Base-by-base conservation (phyloP, 2,329 filamentous ascomycete species). In the Rhinocladiella similis region DNA sequence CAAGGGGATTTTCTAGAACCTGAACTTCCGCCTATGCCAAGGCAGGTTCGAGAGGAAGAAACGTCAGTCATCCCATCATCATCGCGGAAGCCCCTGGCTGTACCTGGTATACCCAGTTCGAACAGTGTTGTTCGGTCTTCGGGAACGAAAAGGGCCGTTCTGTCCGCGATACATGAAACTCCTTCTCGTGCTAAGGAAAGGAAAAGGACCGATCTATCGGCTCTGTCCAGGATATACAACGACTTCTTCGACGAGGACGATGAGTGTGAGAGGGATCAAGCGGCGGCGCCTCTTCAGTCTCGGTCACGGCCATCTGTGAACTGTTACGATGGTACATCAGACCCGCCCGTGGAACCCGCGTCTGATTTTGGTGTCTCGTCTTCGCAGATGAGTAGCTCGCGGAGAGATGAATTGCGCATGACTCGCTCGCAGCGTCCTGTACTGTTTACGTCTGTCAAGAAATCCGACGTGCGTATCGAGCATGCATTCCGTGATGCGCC, bases 141-240 rank as follows among this genome's bases (percentile, higher is more conserved):
- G 39, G 50, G 54, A 19, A 64, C 46, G 33, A 65, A 63, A 56
- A 50, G 56, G 47, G 62, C 62, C 18, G 62, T 64, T 19, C 38
- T 65, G 5, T 27, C 68, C 61, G 47, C 69, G 63, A 27, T 68
- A 22, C 69, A 75, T 46, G 74, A 75, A 57, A 77, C 75, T 1
- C 75, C 75, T 1, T 70, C 72, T 2, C 69, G 71, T 5, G 71
- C 70, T 3, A 56, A 68, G 10, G 59, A 67, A 2, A 70, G 66
- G 36, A 59, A 61, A 47, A 62, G 54, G 1, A 57, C 61, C 5
- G 55, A 63, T 41, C 55, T 63, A 12, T 35, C 64, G 46, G 55
- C 49, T 19, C 33, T 65, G 47, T 35, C 48, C 19, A 12, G 14
- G 5, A 25, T 39, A 13, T 22, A 20, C 5, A 5, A 43, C 6